Conservation (phyloP, 768 basidiomycete genomes). For the Clitopilus passeckerianus region DNA sequence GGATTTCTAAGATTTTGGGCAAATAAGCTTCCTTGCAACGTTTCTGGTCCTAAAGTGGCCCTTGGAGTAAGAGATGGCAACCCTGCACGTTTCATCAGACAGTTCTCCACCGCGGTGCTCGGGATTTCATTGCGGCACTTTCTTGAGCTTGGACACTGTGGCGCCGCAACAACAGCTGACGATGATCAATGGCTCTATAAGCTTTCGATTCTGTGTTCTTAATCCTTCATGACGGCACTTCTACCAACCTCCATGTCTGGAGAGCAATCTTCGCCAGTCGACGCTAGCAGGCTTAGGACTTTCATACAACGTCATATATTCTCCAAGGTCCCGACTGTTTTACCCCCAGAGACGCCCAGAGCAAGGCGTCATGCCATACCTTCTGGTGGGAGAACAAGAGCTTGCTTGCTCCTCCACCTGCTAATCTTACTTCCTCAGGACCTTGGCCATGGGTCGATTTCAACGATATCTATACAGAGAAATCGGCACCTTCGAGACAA, state of each 20-base stretch:
- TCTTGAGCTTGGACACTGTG: neutral
- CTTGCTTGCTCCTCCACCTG: neutral
- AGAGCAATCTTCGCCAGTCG: neutral
- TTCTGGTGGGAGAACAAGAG: slow-evolving; percentile 1
- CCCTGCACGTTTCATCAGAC: neutral
- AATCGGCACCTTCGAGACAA: neutral
- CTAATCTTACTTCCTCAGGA: slow-evolving; percentile 11
- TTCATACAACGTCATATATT: neutral
- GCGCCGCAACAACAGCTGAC: too few species aligned
- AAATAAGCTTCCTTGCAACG: too few species aligned
- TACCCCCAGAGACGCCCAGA: slow-evolving; percentile 9
- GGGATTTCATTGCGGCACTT: neutral
- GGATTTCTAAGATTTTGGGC: too few species aligned
- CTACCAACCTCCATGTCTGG: neutral
- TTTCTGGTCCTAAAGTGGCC: neutral
- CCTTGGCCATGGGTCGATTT: slow-evolving; percentile 28
- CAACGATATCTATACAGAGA: neutral
- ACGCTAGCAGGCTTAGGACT: neutral
- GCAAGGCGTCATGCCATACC: slow-evolving; percentile 8
- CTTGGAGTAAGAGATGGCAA: neutral
- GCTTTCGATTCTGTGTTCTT: too few species aligned
- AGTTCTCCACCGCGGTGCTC: neutral
- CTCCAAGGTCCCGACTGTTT: neutral
- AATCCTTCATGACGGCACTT: too few species aligned
- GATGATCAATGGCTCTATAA: too few species aligned